A percentile compares a stretch with the other conserved stretches of the same genome.
These are phyloP conservation scores for Tuber calosporum DNA, from an alignment of 495 filamentous ascomycete genomes.

Conservation along the genomic window DNA sequence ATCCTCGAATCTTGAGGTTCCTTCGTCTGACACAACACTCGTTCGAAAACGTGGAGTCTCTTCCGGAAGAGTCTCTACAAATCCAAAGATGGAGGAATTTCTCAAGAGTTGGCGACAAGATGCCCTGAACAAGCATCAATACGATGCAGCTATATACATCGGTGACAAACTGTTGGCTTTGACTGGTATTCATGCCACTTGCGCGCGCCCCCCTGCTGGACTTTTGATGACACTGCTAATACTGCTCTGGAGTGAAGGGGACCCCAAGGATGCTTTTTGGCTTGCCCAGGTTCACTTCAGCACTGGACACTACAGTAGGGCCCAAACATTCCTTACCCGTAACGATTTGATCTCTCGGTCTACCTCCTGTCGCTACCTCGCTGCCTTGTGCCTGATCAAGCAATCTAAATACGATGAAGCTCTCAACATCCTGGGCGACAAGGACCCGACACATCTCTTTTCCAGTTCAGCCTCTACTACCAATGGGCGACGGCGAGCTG, in stretches of 20 bases:
- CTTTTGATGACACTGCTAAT: conserved; percentile 32
- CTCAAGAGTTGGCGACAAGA: conserved; percentile 89
- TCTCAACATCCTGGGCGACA: conserved; percentile 78
- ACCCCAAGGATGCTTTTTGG: conserved; percentile 86
- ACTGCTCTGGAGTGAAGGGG: conserved; percentile 51
- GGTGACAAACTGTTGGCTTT: conserved; percentile 93
- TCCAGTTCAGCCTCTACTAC: conserved; percentile 45
- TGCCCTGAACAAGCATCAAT: conserved; percentile 84
- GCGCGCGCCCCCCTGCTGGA: neutral
- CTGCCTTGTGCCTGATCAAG: conserved; percentile 86
- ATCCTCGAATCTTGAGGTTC: conserved; percentile 21
- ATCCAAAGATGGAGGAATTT: conserved; percentile 70
- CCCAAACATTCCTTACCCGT: conserved; percentile 73
- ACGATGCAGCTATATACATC: conserved; percentile 91
- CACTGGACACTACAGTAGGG: conserved; percentile 85
- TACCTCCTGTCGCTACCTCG: conserved; percentile 80
- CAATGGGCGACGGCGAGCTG: conserved; percentile 45
- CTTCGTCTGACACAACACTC: conserved; percentile 12
- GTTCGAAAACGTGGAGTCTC: conserved; percentile 27
- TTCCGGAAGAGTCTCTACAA: conserved; percentile 24
- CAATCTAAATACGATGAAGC: conserved; percentile 85
- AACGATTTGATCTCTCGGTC: conserved; percentile 75
- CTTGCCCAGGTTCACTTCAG: conserved; percentile 91
- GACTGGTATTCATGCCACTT: conserved; percentile 58
- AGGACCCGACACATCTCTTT: conserved; percentile 81